Percentiles rank a stretch among this genome's conserved stretches.
Evolutionary conservation across 2,329 filamentous ascomycete species (phyloP).

Genomic region (Fusarium sp.): DNA sequence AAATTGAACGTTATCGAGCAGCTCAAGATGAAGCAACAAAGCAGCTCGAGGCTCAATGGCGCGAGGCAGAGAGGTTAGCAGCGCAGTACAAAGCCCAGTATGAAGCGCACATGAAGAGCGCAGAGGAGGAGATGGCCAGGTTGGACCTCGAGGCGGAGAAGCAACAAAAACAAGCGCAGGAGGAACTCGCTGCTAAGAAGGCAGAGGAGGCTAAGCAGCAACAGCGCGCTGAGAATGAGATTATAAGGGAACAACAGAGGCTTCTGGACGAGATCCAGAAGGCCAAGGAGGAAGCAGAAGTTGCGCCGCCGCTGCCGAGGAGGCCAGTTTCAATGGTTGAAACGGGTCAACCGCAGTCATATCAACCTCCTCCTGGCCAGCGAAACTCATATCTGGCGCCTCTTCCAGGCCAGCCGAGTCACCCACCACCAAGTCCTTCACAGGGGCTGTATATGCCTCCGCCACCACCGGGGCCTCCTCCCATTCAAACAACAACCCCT

Average conservation of each 20-base stretch:
- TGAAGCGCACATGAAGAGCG: slow-evolving; percentile 19
- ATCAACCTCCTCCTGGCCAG: not conserved
- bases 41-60: slow-evolving; percentile 31
- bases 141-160: slow-evolving; percentile 13
- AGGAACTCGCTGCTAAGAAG: slow-evolving; percentile 5
- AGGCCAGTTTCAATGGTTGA: slow-evolving; percentile 15
- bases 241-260: slow-evolving; percentile 26
- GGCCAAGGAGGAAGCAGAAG: not conserved
- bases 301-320: slow-evolving; percentile 17
- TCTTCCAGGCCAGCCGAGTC: not conserved
- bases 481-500: not conserved
- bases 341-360: not conserved
- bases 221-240: slow-evolving; percentile 11
- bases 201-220: slow-evolving; percentile 14
- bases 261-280: slow-evolving; percentile 28
- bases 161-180: not conserved
- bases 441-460: not conserved
- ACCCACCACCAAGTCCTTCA: not conserved
- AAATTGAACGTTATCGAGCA: not conserved
- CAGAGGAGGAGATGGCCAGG: slow-evolving; percentile 17
- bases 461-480: slow-evolving; percentile 15
- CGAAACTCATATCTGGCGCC: not conserved
- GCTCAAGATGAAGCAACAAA: not conserved
- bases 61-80: slow-evolving; percentile 34
- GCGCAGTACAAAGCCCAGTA: slow-evolving; percentile 34